Evolutionary conservation across 2,329 filamentous ascomycete genomes (phyloP), one percentile per base, ranked within the genome.

Genomic region (Amphichorda felina): DNA sequence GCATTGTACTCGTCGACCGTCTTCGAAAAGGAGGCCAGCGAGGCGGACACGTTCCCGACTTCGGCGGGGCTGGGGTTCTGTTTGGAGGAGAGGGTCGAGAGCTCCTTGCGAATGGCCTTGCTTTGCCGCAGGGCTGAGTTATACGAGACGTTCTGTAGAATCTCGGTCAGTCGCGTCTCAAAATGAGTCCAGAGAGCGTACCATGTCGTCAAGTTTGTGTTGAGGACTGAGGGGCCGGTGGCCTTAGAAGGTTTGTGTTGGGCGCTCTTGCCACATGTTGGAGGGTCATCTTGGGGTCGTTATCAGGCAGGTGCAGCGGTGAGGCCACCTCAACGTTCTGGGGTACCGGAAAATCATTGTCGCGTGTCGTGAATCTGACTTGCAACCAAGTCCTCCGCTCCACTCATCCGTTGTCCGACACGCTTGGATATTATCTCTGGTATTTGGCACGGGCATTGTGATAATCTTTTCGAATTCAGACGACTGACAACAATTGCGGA

Each of bases 1-100:
- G 73, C 72, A 50, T 82, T 76, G 66, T 98, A 98, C 54, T 95
- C 88, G 61, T 95, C 88, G 44, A 98, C 71, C 1, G 86, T 94
- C 41, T 91, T 85, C 32, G 82, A 75, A 57, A 98, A 87, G 40
- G 87, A 61, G 30, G 82, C 78, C 21, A 93, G 64, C 11, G 83
- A 83, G 15, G 78, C 80, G n/a, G 81, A 80, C 43, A 86, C 75
- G 57, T 86, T 82, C 51, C 81, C 80, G 57, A 68, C 51, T 41
- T 56, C 47, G 45, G 57, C 55, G 5, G 60, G 60, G 51, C 80
- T 79, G 10, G 82, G 66, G 35, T 75, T 73, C 32, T 72, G 66
- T 28, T 76, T 78, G 33, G 68, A 67, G 38, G 79, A 69, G 49
- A 88, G 79, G 32, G 70, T 67, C 47, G 82, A 75, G 42, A 93